phyloP scores from a whole-genome alignment of 2,329 filamentous ascomycete genomes.

The Pseudopyricularia javanii region DNA sequence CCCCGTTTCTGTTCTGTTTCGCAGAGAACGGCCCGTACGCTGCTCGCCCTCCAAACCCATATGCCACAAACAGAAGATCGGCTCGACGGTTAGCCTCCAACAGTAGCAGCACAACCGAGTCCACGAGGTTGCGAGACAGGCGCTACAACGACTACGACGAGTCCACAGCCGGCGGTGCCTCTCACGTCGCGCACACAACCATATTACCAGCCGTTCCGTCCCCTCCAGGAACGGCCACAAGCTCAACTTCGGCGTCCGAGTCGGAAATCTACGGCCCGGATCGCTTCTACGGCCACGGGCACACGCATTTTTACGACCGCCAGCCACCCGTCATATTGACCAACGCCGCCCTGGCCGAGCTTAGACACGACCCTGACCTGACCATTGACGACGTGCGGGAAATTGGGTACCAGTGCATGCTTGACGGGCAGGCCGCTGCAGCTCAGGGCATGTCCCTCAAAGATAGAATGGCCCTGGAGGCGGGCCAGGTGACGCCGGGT shows the following conservation, averaged over 20 bases:
- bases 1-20: neutral
- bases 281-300: conserved; percentile 6
- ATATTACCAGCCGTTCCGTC: neutral
- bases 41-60: neutral
- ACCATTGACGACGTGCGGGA: conserved; percentile 9
- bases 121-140: neutral
- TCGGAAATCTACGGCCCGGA: conserved; percentile 28
- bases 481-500: conserved; percentile 54
- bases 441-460: conserved; percentile 24
- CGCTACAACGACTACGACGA: neutral
- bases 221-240: conserved; percentile 1
- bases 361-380: conserved; percentile 8
- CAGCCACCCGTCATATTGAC: conserved; percentile 9
- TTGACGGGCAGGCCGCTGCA: conserved; percentile 1
- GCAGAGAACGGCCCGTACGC: neutral
- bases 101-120: neutral
- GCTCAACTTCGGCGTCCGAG: conserved; percentile 18
- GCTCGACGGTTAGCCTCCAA: neutral
- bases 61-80: neutral
- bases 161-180: neutral
- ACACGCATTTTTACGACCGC: conserved; percentile 5
- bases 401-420: conserved; percentile 6
- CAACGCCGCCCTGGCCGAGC: conserved; percentile 11
- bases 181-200: neutral
- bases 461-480: conserved; percentile 37